phyloP scores from a whole-genome alignment of 164 flowering plant genomes.

The Vitis amurensis region DNA sequence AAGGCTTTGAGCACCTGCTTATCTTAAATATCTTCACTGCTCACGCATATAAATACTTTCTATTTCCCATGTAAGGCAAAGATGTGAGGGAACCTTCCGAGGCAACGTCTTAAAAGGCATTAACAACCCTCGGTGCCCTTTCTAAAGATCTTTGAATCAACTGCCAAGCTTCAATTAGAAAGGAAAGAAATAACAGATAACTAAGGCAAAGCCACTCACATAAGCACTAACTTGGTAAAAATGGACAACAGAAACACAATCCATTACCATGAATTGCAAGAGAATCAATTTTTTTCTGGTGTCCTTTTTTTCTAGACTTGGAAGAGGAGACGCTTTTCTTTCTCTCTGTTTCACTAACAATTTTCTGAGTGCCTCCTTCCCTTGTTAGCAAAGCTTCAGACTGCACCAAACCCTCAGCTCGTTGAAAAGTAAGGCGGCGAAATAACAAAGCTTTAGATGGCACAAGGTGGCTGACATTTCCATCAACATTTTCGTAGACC shows the following conservation, averaged over 20 bases:
- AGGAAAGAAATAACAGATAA: no score
- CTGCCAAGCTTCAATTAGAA: no score
- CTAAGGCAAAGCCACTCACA: no score
- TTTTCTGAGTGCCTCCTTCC: conserved; percentile 24
- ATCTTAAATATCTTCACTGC: no score
- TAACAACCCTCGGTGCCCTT: no score
- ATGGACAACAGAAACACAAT: no score
- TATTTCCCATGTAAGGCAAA: no score
- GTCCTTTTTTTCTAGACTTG: conserved; percentile 55
- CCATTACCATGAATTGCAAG: conserved; percentile 7
- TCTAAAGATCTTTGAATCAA: no score
- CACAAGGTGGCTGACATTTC: conserved; percentile 25
- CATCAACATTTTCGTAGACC: conserved; percentile 60
- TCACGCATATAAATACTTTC: no score
- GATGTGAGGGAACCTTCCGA: no score
- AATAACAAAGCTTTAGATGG: conserved; percentile 51
- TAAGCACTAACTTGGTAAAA: no score
- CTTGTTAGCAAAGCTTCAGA: conserved; percentile 74
- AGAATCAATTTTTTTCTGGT: conserved; percentile 28
- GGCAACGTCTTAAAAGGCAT: no score
- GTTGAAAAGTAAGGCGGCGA: conserved; percentile 82
- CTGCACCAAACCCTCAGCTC: conserved; percentile 78
- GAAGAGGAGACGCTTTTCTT: conserved; percentile 44
- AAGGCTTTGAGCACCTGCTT: background rate
- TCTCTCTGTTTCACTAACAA: conserved; percentile 30